These are phyloP conservation scores for Penicillium sp. DNA, from an alignment of 2,329 filamentous ascomycete genomes.

Conservation along the genomic window DNA sequence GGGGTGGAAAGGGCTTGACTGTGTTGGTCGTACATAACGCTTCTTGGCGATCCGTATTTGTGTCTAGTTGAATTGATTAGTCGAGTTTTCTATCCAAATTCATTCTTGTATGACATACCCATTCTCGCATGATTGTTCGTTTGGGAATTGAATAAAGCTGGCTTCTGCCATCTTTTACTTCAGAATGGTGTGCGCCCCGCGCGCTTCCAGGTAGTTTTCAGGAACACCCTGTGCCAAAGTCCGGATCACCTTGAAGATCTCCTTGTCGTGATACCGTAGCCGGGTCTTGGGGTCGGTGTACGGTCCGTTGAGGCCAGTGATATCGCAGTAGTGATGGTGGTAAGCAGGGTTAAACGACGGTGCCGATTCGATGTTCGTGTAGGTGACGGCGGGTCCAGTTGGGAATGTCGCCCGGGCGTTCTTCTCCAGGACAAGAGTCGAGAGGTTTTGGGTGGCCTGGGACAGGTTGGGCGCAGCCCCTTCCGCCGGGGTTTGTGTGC, in stretches of 20 bases:
- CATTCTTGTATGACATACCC: not conserved
- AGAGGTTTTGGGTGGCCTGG: constrained; percentile 83
- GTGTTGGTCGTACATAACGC: constrained; percentile 74
- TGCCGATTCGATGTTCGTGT: constrained; percentile 94
- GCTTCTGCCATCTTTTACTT: constrained; percentile 55
- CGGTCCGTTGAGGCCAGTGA: constrained; percentile 86
- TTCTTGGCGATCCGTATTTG: constrained; percentile 7
- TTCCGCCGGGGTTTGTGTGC: constrained; percentile 48
- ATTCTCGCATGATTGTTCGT: not conserved
- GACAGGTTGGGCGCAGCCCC: constrained; percentile 64
- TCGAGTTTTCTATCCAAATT: too few relatives aligned
- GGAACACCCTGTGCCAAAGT: constrained; percentile 75
- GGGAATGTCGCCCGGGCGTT: constrained; percentile 52
- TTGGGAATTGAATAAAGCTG: constrained; percentile 1
- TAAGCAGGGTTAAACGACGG: constrained; percentile 76
- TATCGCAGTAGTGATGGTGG: constrained; percentile 88
- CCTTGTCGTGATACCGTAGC: constrained; percentile 86
- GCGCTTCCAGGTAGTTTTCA: constrained; percentile 83
- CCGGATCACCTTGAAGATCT: constrained; percentile 83
- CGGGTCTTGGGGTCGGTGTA: constrained; percentile 96
- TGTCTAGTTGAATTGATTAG: constrained; percentile 7
- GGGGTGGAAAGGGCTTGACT: constrained; percentile 94
- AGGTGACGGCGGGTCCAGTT: constrained; percentile 72
- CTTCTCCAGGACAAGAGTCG: constrained; percentile 84
- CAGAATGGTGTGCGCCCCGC: constrained; percentile 87